Evolutionary conservation across 2,329 filamentous ascomycete genomes (phyloP).

Genomic region (Dothiorella sarmentorum): DNA sequence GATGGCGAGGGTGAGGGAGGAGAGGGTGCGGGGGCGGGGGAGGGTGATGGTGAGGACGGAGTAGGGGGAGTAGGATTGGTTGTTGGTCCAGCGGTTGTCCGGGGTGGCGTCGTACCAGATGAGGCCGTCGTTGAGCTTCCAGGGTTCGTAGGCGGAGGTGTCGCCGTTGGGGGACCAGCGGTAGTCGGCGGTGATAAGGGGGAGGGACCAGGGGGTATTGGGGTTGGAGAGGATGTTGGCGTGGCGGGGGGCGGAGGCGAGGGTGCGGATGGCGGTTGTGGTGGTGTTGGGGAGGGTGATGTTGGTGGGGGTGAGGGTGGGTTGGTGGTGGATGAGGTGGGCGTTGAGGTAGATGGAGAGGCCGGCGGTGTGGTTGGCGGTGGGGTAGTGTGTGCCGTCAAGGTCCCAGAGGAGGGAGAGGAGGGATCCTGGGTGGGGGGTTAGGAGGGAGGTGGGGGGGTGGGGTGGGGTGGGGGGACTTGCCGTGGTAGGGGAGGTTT

Average conservation of each 20-base stretch:
- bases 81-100: conserved; percentile 35
- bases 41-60: conserved; percentile 22
- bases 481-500: conserved; percentile 43
- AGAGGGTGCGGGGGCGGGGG: conserved; percentile 21
- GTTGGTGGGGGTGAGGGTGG: conserved; percentile 19
- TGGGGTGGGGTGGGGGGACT: no score
- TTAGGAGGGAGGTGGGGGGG: background rate
- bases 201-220: conserved; percentile 30
- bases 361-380: conserved; percentile 27
- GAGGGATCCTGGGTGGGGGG: conserved; percentile 24
- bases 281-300: conserved; percentile 21
- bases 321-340: conserved; percentile 28
- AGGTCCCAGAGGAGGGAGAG: conserved; percentile 43
- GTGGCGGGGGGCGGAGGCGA: conserved; percentile 23
- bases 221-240: conserved; percentile 46
- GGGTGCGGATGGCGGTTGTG: conserved; percentile 18
- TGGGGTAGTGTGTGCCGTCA: conserved; percentile 37
- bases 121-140: conserved; percentile 43
- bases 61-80: conserved; percentile 22
- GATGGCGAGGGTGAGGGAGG: conserved; percentile 18
- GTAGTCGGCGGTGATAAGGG: conserved; percentile 36
- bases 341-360: conserved; percentile 41
- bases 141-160: conserved; percentile 30
- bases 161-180: conserved; percentile 28
- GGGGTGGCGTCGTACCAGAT: conserved; percentile 40